Evolutionary conservation across 2,329 filamentous ascomycete genomes (phyloP), one percentile per base, ranked within the genome.

Genomic region (Didymella exigua): DNA sequence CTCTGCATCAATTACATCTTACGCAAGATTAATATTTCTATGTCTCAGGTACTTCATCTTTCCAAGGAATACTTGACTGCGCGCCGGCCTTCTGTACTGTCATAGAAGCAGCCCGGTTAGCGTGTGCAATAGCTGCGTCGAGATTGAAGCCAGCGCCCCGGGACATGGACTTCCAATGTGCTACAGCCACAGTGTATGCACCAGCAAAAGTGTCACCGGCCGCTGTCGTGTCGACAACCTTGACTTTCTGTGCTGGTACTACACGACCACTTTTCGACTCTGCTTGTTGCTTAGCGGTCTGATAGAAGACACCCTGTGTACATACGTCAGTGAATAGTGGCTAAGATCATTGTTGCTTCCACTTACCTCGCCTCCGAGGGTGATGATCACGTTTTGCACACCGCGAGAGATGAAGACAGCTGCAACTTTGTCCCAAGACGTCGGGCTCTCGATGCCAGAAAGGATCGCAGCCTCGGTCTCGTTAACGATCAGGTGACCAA

Each of bases 201-300:
- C 95, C 93, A 5, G 96, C 90, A 77, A 97, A 97, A 0, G 93
- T 97, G 74, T 98, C 93, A 0, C 93, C 93, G 5, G 95, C 95
- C 1, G 89, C 93, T 7, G 93, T 98, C 1, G 93, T 98, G 74
- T 98, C 93, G 4, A 97, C 86, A 1, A 98, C 93, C 52, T 83
- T 77, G 16, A 91, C 88, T 74, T 89, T 88, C 58, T 84, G 81
- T 0, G 90, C 91, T 4, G 80, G 77, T 1, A 92, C 75, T 23
- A 80, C 70, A 10, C 63, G 64, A 0, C 60, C 86, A 68, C 74
- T 66, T 33, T 72, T 67, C 7, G 72, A 71, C 3, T 73, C 71
- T 1, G 78, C 81, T 47, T 78, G 78, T 24, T 76, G 76, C 14
- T 71, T 77, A 27, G 73, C 76, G 18, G 80, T 83, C 49, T 77